A percentile compares a stretch with the other conserved stretches of the same genome.
Evolutionary conservation across 768 basidiomycete genomes (phyloP).

Genomic region (Tephrocybe rancida): DNA sequence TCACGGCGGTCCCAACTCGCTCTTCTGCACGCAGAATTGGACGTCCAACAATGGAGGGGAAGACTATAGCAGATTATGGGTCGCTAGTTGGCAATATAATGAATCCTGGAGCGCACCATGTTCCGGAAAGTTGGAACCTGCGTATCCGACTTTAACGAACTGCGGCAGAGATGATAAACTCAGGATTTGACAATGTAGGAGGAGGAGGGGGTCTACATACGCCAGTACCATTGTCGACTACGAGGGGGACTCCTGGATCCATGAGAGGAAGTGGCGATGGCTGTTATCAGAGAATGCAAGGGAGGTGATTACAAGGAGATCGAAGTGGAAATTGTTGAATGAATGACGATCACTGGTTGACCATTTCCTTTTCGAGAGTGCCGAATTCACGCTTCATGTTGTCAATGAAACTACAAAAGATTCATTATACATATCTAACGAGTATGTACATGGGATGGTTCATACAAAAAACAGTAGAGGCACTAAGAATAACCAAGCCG

Average conservation of each 20-base stretch:
- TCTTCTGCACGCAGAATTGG: neutral
- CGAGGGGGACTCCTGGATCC: conserved; percentile 59
- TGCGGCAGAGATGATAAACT: conserved; percentile 30
- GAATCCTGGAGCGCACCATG: conserved; percentile 59
- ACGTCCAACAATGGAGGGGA: conserved; percentile 89
- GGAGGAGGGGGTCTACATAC: conserved; percentile 43
- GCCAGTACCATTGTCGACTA: conserved; percentile 90
- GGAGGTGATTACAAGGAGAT: no score
- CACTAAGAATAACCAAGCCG: no score
- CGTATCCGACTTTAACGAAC: conserved; percentile 92
- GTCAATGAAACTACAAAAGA: no score
- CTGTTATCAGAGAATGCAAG: no score
- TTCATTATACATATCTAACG: no score
- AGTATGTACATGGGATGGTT: no score
- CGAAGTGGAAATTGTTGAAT: neutral
- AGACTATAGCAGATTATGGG: conserved; percentile 52
- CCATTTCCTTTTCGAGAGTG: no score
- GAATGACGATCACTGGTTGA: neutral
- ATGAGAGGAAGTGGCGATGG: conserved; percentile 22
- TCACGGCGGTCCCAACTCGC: conserved; percentile 70
- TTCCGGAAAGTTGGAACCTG: conserved; percentile 93
- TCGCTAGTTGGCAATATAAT: neutral
- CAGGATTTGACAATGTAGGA: conserved; percentile 1
- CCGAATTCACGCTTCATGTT: no score
- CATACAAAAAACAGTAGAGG: no score